Conservation (phyloP, 805 yeast genomes). For the Spathaspora hagerdaliae region DNA sequence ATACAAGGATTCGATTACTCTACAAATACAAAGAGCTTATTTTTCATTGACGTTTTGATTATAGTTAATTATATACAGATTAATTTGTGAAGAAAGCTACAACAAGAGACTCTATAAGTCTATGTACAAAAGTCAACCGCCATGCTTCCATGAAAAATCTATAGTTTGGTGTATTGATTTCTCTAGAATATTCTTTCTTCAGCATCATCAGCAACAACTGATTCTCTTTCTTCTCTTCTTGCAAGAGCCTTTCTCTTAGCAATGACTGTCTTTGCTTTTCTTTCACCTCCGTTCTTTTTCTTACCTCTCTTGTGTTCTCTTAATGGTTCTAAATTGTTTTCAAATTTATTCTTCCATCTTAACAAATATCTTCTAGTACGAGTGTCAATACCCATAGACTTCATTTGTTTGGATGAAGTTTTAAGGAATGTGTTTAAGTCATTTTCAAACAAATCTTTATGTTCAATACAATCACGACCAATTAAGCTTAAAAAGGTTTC, state of each 20-base stretch:
- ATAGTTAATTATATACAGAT: no score
- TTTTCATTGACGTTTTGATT: no score
- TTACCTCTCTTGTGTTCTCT: conserved; percentile 60
- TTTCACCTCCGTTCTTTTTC: conserved; percentile 82
- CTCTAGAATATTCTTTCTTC: conserved; percentile 39
- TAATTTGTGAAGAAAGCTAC: no score
- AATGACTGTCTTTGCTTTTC: conserved; percentile 54
- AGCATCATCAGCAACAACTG: conserved; percentile 34
- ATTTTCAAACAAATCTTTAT: conserved; percentile 59
- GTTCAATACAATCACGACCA: conserved; percentile 72
- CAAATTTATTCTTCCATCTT: conserved; percentile 65
- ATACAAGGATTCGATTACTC: no score
- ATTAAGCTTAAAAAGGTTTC: conserved; percentile 68
- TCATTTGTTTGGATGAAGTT: conserved; percentile 53
- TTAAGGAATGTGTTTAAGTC: conserved; percentile 59
- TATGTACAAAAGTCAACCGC: not conserved
- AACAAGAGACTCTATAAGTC: conserved; percentile 1
- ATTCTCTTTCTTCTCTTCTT: conserved; percentile 50
- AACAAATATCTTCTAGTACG: conserved; percentile 70
- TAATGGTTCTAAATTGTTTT: conserved; percentile 51
- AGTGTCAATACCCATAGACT: conserved; percentile 72
- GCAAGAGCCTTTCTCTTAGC: conserved; percentile 60
- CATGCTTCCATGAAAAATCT: not conserved
- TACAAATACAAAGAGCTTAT: no score
- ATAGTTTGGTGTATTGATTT: not conserved